Conservation (phyloP, 495 filamentous ascomycete species). For the Talaromyces adpressus region DNA sequence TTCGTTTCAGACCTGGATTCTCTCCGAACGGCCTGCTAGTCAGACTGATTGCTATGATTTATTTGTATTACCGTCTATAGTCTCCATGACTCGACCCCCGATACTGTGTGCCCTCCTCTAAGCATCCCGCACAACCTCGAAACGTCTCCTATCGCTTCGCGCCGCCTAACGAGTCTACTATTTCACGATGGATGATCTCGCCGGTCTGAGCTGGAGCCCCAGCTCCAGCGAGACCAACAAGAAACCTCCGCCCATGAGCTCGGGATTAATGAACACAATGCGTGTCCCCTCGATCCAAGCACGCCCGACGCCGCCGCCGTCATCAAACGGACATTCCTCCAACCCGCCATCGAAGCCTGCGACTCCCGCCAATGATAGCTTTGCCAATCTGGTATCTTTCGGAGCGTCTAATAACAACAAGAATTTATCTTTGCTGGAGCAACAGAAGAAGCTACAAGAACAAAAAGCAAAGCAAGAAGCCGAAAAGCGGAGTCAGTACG, state of each 20-base stretch:
- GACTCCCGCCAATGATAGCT: conserved; percentile 72
- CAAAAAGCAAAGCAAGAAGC: conserved; percentile 71
- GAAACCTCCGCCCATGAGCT: conserved; percentile 45
- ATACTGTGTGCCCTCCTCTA: neutral
- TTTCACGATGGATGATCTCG: conserved; percentile 48
- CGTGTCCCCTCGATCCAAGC: conserved; percentile 59
- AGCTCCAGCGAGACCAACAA: conserved; percentile 25
- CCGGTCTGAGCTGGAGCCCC: conserved; percentile 48
- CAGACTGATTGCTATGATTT: neutral
- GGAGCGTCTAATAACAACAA: conserved; percentile 56
- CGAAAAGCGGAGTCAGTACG: conserved; percentile 59
- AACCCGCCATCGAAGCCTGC: conserved; percentile 45
- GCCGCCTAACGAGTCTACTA: neutral
- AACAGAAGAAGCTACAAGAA: conserved; percentile 72
- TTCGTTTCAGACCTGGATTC: neutral
- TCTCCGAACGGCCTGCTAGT: neutral
- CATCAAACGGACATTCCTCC: conserved; percentile 31
- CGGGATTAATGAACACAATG: conserved; percentile 51
- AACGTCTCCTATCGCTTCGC: neutral
- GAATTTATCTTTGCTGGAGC: conserved; percentile 74
- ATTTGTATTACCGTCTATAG: neutral
- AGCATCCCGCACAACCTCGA: neutral
- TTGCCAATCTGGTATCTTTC: conserved; percentile 80
- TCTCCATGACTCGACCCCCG: neutral
- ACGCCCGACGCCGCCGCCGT: conserved; percentile 59